Percentiles rank a stretch among this genome's conserved stretches.
phyloP scores from a whole-genome alignment of 139 green algal genomes.

The Chlamydomonas eustigma region DNA sequence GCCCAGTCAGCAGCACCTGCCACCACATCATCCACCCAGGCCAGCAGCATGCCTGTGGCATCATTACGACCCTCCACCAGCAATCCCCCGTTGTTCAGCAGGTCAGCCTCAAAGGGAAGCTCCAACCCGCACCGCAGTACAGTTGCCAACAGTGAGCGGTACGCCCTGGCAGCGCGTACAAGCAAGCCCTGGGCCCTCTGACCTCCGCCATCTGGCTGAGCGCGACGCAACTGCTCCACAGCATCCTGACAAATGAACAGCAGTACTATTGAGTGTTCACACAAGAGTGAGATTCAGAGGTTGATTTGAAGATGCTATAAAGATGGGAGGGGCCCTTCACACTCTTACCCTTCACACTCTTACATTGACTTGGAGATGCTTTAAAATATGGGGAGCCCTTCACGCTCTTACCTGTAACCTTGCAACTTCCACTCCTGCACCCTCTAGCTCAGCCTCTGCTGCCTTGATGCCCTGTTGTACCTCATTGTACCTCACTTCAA shows the following conservation, averaged over 20 bases:
- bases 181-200: neutral
- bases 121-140: conserved; percentile 2
- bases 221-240: neutral
- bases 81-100: neutral
- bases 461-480: neutral
- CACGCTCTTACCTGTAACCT: neutral
- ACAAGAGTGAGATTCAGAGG: neutral
- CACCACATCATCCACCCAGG: conserved; percentile 2
- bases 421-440: neutral
- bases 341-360: neutral
- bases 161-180: neutral
- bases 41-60: neutral
- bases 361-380: neutral
- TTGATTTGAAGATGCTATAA: neutral
- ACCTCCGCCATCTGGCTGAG: neutral
- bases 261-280: no score
- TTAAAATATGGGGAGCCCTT: no score
- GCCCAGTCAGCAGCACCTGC: neutral
- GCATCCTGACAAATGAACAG: no score
- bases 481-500: neutral
- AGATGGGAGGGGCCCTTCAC: no score
- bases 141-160: conserved; percentile 7
- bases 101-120: neutral
- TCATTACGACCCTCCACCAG: neutral
- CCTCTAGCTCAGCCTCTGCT: neutral